phyloP scores from a whole-genome alignment of 2,329 filamentous ascomycete genomes.

The Pseudogymnoascus sp. region DNA sequence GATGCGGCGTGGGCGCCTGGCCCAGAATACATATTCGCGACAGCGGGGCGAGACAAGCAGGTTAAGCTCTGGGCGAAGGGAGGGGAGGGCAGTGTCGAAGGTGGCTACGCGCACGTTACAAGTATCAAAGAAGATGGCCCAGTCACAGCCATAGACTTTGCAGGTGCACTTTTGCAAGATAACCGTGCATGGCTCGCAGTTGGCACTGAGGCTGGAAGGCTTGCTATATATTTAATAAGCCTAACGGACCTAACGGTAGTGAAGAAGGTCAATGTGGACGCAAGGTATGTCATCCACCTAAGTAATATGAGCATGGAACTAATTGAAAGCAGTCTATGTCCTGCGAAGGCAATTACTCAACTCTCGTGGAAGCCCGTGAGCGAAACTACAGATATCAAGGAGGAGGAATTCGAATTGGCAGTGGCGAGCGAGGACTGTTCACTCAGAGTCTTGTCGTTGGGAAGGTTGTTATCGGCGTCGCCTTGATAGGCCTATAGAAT shows the following conservation, averaged over 20 bases:
- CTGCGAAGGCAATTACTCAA: constrained; percentile 36
- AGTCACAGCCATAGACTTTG: constrained; percentile 66
- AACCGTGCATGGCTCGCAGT: constrained; percentile 41
- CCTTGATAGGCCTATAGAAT: neutral
- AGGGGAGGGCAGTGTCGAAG: constrained; percentile 17
- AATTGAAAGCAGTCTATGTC: constrained; percentile 35
- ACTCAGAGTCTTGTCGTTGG: constrained; percentile 46
- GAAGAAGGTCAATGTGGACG: constrained; percentile 15
- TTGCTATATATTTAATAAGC: constrained; percentile 23
- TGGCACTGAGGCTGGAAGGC: constrained; percentile 44
- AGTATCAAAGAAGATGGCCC: constrained; percentile 50
- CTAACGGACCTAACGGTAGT: constrained; percentile 25
- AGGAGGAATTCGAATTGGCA: constrained; percentile 20
- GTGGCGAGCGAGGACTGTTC: constrained; percentile 51
- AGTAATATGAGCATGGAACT: neutral
- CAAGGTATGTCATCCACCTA: constrained; percentile 18
- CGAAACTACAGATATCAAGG: constrained; percentile 12
- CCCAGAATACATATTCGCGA: constrained; percentile 58
- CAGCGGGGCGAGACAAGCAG: constrained; percentile 81
- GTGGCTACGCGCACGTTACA: constrained; percentile 26
- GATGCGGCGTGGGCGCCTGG: constrained; percentile 71
- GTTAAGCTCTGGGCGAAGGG: constrained; percentile 60
- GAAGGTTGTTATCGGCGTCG: neutral
- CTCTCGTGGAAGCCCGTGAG: constrained; percentile 58
- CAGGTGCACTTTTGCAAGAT: constrained; percentile 31